Evolutionary conservation across 73 alveolate species (phyloP), one percentile per base, ranked within the genome.

Genomic region (Paramecium octaurelia): DNA sequence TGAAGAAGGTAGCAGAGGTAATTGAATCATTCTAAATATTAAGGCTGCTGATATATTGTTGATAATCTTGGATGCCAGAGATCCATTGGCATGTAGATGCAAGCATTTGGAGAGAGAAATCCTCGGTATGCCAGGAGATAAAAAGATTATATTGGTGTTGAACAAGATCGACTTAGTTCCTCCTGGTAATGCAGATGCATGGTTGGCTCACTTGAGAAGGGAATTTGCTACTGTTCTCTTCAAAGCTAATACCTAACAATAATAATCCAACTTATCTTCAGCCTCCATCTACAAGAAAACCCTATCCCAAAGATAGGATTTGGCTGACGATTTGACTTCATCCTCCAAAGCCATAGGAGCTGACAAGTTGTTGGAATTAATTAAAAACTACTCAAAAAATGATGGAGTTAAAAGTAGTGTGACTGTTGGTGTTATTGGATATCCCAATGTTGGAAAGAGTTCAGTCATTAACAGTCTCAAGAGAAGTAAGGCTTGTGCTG

Each of bases 41-140:
- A 99, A 98, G 75, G 95, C 97, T 68, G 94, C 99, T 9, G 99
- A 98, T 95, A 98, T 97, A 48, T 92, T 98, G 40, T 77, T 98
- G n/a, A 98, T 97, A 89, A 99, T 98, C 24, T 93, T 98, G 29
- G 99, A 98, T 95, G 98, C 99, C 29, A 95, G 99, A 97, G 99
- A 98, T 91, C 99, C 99, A 18, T 92, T 93, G 91, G 97, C 98
- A 38, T 97, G 99, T 92, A 95, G 99, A 92, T 94, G 97, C 68
- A 94, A 92, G 92, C 98, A 95, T 75, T 88, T 98, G 71, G 99
- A 98, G 92, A 93, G 92, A 73, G 95, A 84, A 86, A 96, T 95
- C 5, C 86, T 97, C 24, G 93, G 97, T 42, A 54, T 88, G 93
- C 38, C 42, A 84, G 97, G 96, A 24, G 95, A 96, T 50, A 98